Evolutionary conservation across 2,329 filamentous ascomycete species (phyloP), one percentile per base, ranked within the genome.

Genomic region (Ascochyta lentis): DNA sequence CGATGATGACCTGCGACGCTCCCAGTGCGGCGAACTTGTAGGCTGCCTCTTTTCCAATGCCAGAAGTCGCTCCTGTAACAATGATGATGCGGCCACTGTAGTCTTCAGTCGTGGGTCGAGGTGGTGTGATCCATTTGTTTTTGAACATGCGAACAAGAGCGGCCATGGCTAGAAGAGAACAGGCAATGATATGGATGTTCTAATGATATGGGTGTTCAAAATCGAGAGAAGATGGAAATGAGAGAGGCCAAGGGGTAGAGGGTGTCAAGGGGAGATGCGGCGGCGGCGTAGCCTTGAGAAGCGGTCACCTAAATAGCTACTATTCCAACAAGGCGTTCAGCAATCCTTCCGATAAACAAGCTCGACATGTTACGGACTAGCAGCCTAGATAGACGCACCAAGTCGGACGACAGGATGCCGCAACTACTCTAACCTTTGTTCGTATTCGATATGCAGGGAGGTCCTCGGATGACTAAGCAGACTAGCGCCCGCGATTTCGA

Each of bases 241-340:
- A 16, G 10, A 6, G 22, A 23, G 3, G 33, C 27, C 92, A 96
- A 78, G 86, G 92, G 51, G 84, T 96, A 60, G 96, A 93, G 71
- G 85, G 24, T 26, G 24, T 6, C 24, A 26, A 26, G 24, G 24
- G 19, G 19, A 19, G 19, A 6, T 26, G 23, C 19, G n/a, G 22
- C 29, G 9, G 7, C n/a, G 3, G 10, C 15, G 27, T 12, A 31
- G 41, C 16, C 13, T 19, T 16, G 8, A 9, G 27, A 27, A 33
- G 24, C 3, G n/a, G 23, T 26, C 23, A 34, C 29, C 29, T 54
- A 40, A 34, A 34, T 54, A 54, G 40, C 34, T 40, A 35, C 7
- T 26, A n/a, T 3, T 35, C 15, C 16, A 27, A 34, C 6, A 22
- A 33, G 19, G 29, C 12, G 10, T 12, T 31, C 12, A 31, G 5